Conservation (phyloP, 805 yeast species). For the Starmerella etchellsii region DNA sequence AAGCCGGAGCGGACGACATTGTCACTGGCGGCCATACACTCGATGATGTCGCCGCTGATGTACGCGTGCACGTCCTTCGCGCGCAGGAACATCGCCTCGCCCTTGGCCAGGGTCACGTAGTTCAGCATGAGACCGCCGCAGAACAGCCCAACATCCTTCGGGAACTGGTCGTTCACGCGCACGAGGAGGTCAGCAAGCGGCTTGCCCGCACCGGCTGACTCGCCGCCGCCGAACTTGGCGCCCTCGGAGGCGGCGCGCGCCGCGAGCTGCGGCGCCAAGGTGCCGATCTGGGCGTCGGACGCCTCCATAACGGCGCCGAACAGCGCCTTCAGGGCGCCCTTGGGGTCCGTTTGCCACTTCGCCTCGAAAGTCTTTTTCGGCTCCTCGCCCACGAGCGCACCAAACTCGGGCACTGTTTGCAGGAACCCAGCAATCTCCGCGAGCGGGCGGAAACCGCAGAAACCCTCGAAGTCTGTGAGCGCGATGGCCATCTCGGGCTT, state of each 20-base stretch:
- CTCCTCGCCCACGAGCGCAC: conserved; percentile 52
- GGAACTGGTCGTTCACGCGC: conserved; percentile 76
- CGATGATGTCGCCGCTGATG: conserved; percentile 92
- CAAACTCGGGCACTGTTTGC: conserved; percentile 63
- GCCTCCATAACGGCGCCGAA: conserved; percentile 80
- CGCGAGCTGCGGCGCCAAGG: conserved; percentile 53
- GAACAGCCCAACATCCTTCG: conserved; percentile 85
- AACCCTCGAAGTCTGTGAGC: conserved; percentile 88
- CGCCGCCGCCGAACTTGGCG: conserved; percentile 22
- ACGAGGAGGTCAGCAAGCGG: conserved; percentile 60
- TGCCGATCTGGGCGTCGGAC: conserved; percentile 42
- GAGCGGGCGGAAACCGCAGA: conserved; percentile 94
- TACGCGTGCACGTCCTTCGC: conserved; percentile 98
- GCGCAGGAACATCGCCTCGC: conserved; percentile 92
- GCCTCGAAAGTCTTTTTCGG: conserved; percentile 40
- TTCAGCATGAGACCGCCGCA: conserved; percentile 90
- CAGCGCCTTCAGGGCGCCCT: conserved; percentile 54
- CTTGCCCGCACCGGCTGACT: conserved; percentile 27
- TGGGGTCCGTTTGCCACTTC: conserved; percentile 36
- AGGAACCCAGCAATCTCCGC: conserved; percentile 59
- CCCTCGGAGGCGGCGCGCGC: conserved; percentile 42
- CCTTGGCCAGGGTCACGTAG: conserved; percentile 68
- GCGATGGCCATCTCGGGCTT: conserved; percentile 99
- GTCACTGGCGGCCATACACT: conserved; percentile 99
- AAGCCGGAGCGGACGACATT: conserved; percentile 97